Evolutionary conservation across 306 rosid species (phyloP).

Genomic region (Trichosanthes cucumerina): DNA sequence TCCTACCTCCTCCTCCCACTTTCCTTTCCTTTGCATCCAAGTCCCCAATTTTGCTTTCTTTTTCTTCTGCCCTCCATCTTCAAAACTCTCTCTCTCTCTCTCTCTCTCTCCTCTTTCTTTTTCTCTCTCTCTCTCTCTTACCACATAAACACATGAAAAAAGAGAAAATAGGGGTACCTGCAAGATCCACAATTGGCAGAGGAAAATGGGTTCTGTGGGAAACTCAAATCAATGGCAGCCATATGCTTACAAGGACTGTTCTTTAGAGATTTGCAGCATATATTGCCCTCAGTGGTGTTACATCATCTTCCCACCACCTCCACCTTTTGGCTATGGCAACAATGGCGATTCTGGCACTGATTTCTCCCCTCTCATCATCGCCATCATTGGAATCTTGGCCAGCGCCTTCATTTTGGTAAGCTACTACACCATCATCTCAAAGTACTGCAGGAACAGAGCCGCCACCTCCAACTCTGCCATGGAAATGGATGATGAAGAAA

Average conservation of each 20-base stretch:
- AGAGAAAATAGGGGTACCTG: background rate
- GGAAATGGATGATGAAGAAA: conserved; percentile 13
- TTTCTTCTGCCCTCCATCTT: background rate
- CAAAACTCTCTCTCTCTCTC: background rate
- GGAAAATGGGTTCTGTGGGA: conserved; percentile 31
- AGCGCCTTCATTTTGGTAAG: conserved; percentile 46
- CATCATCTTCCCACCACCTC: conserved; percentile 58
- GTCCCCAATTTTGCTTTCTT: conserved; percentile 10
- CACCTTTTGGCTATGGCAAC: conserved; percentile 22
- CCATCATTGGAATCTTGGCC: conserved; percentile 58
- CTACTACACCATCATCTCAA: conserved; percentile 53
- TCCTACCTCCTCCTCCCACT: conserved; percentile 30
- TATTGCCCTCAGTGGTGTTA: conserved; percentile 82
- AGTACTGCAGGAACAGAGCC: conserved; percentile 33
- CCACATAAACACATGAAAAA: conserved; percentile 2
- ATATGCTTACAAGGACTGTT: conserved; percentile 41
- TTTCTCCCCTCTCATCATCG: conserved; percentile 68
- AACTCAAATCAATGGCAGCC: conserved; percentile 41
- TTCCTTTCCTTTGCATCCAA: conserved; percentile 43
- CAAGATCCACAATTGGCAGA: conserved; percentile 9
- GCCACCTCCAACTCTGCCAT: background rate
- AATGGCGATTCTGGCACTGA: conserved; percentile 19
- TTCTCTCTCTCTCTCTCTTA: background rate
- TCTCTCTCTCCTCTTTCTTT: background rate
- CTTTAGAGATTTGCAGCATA: conserved; percentile 57